phyloP scores from a whole-genome alignment of 1,139 yeast species.

The Blastobotrys illinoisensis region DNA sequence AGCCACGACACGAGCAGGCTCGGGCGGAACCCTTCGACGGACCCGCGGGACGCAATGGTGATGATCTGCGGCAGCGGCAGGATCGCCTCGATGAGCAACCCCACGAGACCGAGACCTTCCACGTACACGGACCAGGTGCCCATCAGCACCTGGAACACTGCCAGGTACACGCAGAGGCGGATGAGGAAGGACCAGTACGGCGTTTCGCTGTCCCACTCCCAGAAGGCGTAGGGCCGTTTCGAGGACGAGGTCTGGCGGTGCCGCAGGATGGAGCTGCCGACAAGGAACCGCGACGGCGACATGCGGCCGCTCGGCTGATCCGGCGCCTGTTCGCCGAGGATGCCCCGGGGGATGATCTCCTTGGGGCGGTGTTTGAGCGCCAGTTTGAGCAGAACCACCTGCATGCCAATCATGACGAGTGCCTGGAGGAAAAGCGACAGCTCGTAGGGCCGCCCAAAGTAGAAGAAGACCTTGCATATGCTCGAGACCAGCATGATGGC shows the following conservation, averaged over 20 bases:
- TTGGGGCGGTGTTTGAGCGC: conserved; percentile 54
- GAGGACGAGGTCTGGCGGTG: not conserved
- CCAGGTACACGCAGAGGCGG: conserved; percentile 41
- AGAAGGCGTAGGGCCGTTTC: conserved; percentile 49
- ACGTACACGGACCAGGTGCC: conserved; percentile 42
- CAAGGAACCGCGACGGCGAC: conserved; percentile 2
- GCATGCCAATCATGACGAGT: conserved; percentile 71
- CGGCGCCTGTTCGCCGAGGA: conserved; percentile 4
- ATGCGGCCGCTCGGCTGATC: not conserved
- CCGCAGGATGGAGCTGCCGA: conserved; percentile 7
- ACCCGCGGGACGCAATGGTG: conserved; percentile 58
- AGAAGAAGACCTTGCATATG: conserved; percentile 67
- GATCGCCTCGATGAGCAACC: conserved; percentile 73
- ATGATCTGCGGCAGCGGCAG: conserved; percentile 86
- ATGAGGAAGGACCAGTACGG: conserved; percentile 63
- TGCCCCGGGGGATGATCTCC: conserved; percentile 7
- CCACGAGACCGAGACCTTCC: conserved; percentile 60
- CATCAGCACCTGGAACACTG: conserved; percentile 43
- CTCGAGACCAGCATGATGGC: conserved; percentile 84
- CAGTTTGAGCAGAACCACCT: conserved; percentile 53
- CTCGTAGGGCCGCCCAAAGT: conserved; percentile 75
- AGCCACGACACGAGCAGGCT: conserved; percentile 78
- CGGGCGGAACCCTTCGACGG: conserved; percentile 73
- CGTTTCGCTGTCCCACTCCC: conserved; percentile 75
- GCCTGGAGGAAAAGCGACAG: conserved; percentile 69